Conservation (phyloP, 345 rosid species). For the Anacardium occidentale region DNA sequence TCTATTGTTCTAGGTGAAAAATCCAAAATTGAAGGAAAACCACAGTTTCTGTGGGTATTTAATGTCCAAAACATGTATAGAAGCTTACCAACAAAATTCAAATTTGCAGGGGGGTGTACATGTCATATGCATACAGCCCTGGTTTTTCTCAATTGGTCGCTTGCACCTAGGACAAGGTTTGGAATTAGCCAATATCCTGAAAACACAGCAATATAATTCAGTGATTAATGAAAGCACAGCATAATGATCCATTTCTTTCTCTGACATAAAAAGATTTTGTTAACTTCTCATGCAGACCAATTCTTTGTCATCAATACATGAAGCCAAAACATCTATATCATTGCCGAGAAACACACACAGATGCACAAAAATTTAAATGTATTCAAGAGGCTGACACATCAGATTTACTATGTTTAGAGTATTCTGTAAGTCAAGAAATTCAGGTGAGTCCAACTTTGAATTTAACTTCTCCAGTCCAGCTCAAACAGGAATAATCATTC, state of each 20-base stretch:
- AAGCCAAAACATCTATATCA: not conserved
- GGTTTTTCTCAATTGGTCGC: constrained; percentile 80
- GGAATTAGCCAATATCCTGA: constrained; percentile 77
- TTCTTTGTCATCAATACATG: not conserved
- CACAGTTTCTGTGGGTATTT: not conserved
- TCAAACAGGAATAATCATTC: not conserved
- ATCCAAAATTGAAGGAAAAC: constrained; percentile 7
- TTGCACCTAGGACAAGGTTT: constrained; percentile 84
- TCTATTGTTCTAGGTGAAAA: not conserved
- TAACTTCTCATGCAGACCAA: not conserved
- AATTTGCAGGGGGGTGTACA: constrained; percentile 86
- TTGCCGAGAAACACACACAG: not conserved
- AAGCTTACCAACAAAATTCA: constrained; percentile 72
- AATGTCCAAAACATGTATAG: not conserved
- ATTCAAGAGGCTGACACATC: not conserved
- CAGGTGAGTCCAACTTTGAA: too few species aligned
- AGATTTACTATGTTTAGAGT: too few species aligned
- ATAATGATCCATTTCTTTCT: not conserved
- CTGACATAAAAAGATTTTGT: not conserved
- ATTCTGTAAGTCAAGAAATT: too few species aligned
- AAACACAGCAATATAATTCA: constrained; percentile 6
- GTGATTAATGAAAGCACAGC: not conserved
- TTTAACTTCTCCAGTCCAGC: too few species aligned
- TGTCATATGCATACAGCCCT: constrained; percentile 90
- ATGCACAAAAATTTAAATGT: too few species aligned